These are phyloP conservation scores for Colletotrichum trifolii DNA, from an alignment of 2,329 filamentous ascomycete species.

Conservation along the genomic window DNA sequence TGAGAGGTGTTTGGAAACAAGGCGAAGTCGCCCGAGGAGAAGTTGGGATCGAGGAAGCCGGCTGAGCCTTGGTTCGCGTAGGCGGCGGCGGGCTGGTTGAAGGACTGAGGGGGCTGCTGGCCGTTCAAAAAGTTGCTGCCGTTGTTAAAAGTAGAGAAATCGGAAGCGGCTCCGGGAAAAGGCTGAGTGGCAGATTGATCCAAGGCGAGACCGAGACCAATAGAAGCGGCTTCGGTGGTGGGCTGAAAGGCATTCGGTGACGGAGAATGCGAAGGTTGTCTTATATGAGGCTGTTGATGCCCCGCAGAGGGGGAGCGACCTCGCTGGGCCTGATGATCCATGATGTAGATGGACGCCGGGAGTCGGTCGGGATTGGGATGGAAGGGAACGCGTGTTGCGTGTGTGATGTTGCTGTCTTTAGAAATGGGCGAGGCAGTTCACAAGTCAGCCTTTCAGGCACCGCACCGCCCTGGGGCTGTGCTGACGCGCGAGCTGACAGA, in stretches of 20 bases:
- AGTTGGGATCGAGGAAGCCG: constrained; percentile 62
- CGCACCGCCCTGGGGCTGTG: constrained; percentile 56
- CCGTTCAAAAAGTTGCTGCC: constrained; percentile 62
- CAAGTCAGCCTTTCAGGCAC: constrained; percentile 58
- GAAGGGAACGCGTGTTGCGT: constrained; percentile 20
- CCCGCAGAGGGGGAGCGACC: constrained; percentile 72
- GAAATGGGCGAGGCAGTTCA: constrained; percentile 55
- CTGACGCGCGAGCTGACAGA: constrained; percentile 46
- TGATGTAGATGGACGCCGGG: constrained; percentile 41
- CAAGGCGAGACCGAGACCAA: constrained; percentile 69
- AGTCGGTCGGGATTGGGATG: constrained; percentile 36
- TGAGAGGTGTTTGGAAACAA: constrained; percentile 66
- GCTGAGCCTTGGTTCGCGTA: constrained; percentile 55
- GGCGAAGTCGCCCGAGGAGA: constrained; percentile 69
- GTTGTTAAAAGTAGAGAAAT: constrained; percentile 59
- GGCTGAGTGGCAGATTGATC: constrained; percentile 59
- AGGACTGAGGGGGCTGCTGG: constrained; percentile 56
- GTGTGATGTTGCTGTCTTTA: constrained; percentile 48
- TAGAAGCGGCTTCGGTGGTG: constrained; percentile 53
- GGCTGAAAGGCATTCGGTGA: constrained; percentile 68
- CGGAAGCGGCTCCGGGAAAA: constrained; percentile 53
- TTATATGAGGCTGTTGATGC: constrained; percentile 73
- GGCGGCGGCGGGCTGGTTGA: constrained; percentile 49
- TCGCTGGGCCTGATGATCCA: constrained; percentile 56
- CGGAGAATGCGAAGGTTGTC: constrained; percentile 70